Percentiles rank a stretch among this genome's conserved stretches.
Conservation (phyloP, 208 protist genomes). For the Herpetomonas samuelpessoai region DNA sequence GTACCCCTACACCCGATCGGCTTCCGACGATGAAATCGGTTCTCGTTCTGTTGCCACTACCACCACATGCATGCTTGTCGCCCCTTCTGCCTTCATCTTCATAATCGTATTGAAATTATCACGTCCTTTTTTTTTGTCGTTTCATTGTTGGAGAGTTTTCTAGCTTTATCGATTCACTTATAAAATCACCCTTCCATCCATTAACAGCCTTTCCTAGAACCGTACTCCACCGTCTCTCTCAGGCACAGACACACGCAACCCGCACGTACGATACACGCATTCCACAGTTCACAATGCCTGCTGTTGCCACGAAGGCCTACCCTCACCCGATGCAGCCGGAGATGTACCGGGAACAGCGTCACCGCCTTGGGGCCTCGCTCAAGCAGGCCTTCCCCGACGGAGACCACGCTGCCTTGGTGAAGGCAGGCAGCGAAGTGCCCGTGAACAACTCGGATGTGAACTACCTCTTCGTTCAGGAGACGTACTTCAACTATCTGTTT, state of each 20-base stretch:
- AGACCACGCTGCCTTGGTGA: conserved; percentile 72
- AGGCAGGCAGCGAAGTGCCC: conserved; percentile 76
- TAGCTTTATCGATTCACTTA: background rate
- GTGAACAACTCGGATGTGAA: conserved; percentile 89
- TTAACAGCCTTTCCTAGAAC: no score
- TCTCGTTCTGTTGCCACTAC: no score
- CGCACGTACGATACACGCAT: no score
- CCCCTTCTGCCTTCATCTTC: no score
- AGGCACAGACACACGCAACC: no score
- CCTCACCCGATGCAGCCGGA: conserved; percentile 61
- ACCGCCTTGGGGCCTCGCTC: conserved; percentile 57
- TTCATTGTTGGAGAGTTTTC: conserved; percentile 5
- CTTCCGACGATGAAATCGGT: no score
- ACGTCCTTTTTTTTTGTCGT: conserved; percentile 10
- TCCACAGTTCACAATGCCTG: no score
- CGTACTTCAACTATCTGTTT: conserved; percentile 94
- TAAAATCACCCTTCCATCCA: conserved; percentile 6
- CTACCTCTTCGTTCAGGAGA: conserved; percentile 92
- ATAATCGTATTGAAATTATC: background rate
- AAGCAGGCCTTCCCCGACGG: conserved; percentile 30
- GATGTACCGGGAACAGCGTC: conserved; percentile 88
- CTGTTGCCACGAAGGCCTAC: conserved; percentile 33
- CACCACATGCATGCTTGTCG: no score
- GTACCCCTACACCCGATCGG: no score
- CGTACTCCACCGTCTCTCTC: no score